Evolutionary conservation across 495 filamentous ascomycete species (phyloP).

Genomic region (Annulohypoxylon bovei): DNA sequence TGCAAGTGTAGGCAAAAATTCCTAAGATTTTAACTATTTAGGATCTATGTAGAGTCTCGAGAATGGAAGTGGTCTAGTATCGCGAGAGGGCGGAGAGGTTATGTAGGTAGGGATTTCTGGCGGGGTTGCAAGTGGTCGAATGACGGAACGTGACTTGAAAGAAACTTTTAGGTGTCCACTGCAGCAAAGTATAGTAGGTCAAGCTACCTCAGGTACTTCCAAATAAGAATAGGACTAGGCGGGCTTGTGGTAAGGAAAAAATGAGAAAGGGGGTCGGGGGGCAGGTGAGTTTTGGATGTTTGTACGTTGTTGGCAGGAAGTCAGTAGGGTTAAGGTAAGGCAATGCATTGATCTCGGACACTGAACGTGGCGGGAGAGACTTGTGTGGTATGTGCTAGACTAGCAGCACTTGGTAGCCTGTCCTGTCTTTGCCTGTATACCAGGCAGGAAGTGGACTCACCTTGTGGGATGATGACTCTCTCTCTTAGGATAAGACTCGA

Average conservation of each 20-base stretch:
- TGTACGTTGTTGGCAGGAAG: constrained; percentile 16
- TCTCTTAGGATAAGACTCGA: constrained; percentile 18
- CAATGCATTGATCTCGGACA: constrained; percentile 21
- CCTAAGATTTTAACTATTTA: constrained; percentile 36
- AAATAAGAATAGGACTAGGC: constrained; percentile 37
- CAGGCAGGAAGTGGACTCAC: constrained; percentile 41
- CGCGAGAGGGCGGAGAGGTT: constrained; percentile 45
- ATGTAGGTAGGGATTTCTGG: constrained; percentile 49
- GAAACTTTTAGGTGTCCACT: constrained; percentile 45
- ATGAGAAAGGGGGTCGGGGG: constrained; percentile 18
- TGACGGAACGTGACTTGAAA: constrained; percentile 43
- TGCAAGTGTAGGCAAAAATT: constrained; percentile 8
- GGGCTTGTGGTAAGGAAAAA: constrained; percentile 29
- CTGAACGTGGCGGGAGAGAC: constrained; percentile 14
- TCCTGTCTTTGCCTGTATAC: constrained; percentile 3
- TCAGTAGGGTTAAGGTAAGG: constrained; percentile 7
- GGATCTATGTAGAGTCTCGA: constrained; percentile 33
- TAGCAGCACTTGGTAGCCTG: constrained; percentile 1
- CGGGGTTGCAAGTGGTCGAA: constrained; percentile 49
- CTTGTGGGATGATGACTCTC: constrained; percentile 38
- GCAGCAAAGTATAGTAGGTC: constrained; percentile 33
- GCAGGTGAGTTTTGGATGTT: constrained; percentile 24
- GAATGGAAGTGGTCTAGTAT: constrained; percentile 38
- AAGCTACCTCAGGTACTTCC: constrained; percentile 35
- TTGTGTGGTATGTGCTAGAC: neutral